Evolutionary conservation across 331 rosid genomes (phyloP), one percentile per base, ranked within the genome.

Genomic region (Dryas integrifolia): DNA sequence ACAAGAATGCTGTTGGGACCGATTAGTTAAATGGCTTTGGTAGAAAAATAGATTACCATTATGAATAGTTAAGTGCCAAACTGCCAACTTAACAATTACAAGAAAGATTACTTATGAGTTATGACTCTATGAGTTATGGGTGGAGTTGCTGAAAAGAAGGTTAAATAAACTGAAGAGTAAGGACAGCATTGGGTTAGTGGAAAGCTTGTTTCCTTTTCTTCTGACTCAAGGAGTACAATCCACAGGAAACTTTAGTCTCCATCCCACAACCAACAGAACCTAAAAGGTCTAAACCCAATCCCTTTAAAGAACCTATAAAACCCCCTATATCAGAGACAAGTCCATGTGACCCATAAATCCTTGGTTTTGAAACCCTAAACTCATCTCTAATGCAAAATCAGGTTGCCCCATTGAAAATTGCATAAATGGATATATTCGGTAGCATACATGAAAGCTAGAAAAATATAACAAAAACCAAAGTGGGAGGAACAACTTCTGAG

Each of bases 401-500:
- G 66, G 16, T n/a, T 9, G 55, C 8, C 16, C 50, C 70, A 57
- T 12, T 24, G 24, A 44, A 72, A 49, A 7, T 13, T 52, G 67
- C 41, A 59, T 44, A 56, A 39, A 21, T 39, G 52, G 59, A 57
- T 38, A 55, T 24, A 46, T 15, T 26, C 9, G 47, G 14, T 1
- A 0, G 35, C 7, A 49, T 0, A 15, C 6, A 40, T 39, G 58
- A 65, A 75, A 56, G 6, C 8, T 26, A 59, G 9, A 55, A 35
- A 9, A 75, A 57, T 13, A 67, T 68, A 13, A 16, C 48, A 11
- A 67, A 78, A 50, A 47, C 77, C 89, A 70, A 86, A 79, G 80
- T 35, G 15, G 87, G 84, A 85, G 96, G 79, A 86, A 89, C 97
- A 94, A 75, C 26, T 84, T 89, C 97, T 88, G 96, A 80, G 83